phyloP scores from a whole-genome alignment of 106 monocot species.

The Amphibolis antarctica region DNA sequence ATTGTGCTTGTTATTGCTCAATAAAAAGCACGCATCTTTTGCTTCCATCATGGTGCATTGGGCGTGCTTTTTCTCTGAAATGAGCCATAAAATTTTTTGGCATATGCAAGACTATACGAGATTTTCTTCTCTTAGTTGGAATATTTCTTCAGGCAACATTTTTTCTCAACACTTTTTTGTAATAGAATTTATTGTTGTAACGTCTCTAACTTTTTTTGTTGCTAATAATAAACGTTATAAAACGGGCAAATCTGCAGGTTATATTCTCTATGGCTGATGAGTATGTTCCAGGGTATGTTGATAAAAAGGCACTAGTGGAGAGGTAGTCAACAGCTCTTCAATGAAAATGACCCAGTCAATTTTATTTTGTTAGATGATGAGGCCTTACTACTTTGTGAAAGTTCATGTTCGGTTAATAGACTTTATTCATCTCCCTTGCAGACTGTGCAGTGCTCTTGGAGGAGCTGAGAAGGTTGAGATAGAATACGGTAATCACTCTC shows the following conservation, averaged over 20 bases:
- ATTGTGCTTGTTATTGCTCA: too few relatives aligned
- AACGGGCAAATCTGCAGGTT: constrained; percentile 34
- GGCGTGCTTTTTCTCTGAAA: too few relatives aligned
- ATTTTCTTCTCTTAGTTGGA: too few relatives aligned
- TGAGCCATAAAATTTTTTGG: too few relatives aligned
- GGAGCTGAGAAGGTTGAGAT: constrained; percentile 94
- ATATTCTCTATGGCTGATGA: constrained; percentile 99
- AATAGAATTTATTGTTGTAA: too few relatives aligned
- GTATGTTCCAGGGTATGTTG: constrained; percentile 93
- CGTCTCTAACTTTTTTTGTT: too few relatives aligned
- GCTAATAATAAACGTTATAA: background rate
- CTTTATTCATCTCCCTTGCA: constrained; percentile 6
- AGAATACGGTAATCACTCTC: constrained; percentile 79
- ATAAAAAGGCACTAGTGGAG: constrained; percentile 80
- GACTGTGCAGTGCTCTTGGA: constrained; percentile 75
- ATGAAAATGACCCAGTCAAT: background rate
- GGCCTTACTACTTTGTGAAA: background rate
- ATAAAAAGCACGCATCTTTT: too few relatives aligned
- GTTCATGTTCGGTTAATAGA: background rate
- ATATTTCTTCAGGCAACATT: too few relatives aligned
- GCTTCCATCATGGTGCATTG: too few relatives aligned
- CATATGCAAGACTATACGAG: too few relatives aligned
- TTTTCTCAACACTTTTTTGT: too few relatives aligned
- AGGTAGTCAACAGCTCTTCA: constrained; percentile 25
- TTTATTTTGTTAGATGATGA: background rate